Percentiles rank a stretch among this genome's conserved stretches.
These are phyloP conservation scores for Boeremia exigua DNA, from an alignment of 2,329 filamentous ascomycete genomes.

Conservation along the genomic window DNA sequence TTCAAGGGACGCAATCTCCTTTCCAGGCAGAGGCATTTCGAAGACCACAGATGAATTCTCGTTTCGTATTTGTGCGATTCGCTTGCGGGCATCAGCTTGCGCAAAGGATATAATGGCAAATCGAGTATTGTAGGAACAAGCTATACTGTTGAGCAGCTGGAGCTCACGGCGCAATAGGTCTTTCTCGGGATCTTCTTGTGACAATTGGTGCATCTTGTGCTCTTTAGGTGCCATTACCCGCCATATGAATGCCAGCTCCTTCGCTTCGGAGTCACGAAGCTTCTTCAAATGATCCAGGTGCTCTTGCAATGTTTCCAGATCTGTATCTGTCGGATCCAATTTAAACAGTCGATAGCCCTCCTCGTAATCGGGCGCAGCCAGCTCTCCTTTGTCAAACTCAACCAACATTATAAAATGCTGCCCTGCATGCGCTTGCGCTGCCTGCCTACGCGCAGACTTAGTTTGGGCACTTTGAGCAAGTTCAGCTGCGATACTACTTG, in stretches of 20 bases:
- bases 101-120: constrained; percentile 22
- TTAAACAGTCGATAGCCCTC: constrained; percentile 22
- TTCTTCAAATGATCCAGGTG: constrained; percentile 23
- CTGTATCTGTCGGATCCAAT: constrained; percentile 13
- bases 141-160: constrained; percentile 26
- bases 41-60: neutral
- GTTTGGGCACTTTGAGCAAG: neutral
- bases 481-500: neutral
- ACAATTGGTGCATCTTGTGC: constrained; percentile 20
- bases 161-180: constrained; percentile 22
- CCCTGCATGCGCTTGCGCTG: constrained; percentile 11
- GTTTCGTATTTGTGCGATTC: constrained; percentile 18
- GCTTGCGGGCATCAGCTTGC: constrained; percentile 24
- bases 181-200: constrained; percentile 20
- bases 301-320: constrained; percentile 18
- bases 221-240: constrained; percentile 22
- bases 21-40: neutral
- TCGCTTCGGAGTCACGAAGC: constrained; percentile 9
- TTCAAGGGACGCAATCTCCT: neutral
- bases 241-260: constrained; percentile 27
- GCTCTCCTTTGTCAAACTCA: constrained; percentile 21
- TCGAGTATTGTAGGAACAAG: constrained; percentile 5
- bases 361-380: constrained; percentile 25
- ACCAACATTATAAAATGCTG: constrained; percentile 17
- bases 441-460: neutral